Conservation (phyloP, 2,329 filamentous ascomycete genomes). For the Fonsecaea monophora region DNA sequence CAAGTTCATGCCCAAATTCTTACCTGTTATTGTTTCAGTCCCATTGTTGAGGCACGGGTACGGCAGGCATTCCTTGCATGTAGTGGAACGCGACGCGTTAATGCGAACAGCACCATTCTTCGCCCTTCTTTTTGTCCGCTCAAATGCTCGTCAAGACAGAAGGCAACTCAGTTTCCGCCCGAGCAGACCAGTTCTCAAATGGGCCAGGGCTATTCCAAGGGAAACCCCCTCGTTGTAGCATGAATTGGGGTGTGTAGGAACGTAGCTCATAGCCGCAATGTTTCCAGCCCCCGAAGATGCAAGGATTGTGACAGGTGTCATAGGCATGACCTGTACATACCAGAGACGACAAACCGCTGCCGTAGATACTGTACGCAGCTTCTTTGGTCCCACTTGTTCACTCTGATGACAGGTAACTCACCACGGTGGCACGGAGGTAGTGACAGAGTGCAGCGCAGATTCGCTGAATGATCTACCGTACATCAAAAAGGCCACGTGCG, state of each 20-base stretch:
- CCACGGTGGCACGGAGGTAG: background rate
- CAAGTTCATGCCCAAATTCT: constrained; percentile 2
- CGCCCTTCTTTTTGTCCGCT: background rate
- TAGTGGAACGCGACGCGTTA: background rate
- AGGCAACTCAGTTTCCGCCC: background rate
- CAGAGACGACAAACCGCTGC: background rate
- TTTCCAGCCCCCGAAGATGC: background rate
- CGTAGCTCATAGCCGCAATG: background rate
- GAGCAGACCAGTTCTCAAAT: constrained; percentile 6
- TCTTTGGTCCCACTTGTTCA: background rate
- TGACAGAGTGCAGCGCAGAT: background rate
- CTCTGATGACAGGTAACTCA: background rate
- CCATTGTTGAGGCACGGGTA: constrained; percentile 8
- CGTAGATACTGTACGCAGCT: background rate
- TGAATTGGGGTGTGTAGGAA: background rate
- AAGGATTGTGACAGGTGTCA: background rate
- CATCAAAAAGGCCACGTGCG: background rate
- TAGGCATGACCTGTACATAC: background rate
- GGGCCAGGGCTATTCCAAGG: background rate
- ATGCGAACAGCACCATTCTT: background rate
- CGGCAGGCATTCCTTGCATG: constrained; percentile 3
- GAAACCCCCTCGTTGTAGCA: background rate
- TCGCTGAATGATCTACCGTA: background rate
- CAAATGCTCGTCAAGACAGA: background rate
- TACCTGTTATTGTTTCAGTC: background rate